A percentile compares a stretch with the other conserved stretches of the same genome.
Evolutionary conservation across 2,329 filamentous ascomycete genomes (phyloP).

Genomic region (Neofusicoccum parvum): DNA sequence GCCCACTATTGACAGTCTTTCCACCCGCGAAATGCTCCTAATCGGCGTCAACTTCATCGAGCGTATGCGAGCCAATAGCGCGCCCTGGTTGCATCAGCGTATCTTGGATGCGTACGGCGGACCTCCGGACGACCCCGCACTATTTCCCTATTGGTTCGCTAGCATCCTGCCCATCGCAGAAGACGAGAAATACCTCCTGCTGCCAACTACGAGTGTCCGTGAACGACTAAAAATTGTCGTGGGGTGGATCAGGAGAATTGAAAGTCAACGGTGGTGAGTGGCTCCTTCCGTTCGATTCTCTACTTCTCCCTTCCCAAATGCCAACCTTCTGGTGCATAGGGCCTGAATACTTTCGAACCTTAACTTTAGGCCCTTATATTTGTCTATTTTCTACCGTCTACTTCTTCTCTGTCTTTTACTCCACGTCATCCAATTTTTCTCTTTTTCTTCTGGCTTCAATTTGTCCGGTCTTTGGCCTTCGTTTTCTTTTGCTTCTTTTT

Average conservation of each 20-base stretch:
- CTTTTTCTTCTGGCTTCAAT: background rate
- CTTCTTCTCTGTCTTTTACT: background rate
- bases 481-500: background rate
- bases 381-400: background rate
- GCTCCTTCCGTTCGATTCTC: slow-evolving; percentile 15
- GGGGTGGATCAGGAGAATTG: slow-evolving; percentile 74
- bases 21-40: slow-evolving; percentile 71
- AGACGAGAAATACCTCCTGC: slow-evolving; percentile 74
- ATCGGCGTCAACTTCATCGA: slow-evolving; percentile 68
- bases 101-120: slow-evolving; percentile 76
- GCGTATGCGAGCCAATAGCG: slow-evolving; percentile 68
- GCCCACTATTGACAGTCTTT: slow-evolving; percentile 55
- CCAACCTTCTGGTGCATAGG: slow-evolving; percentile 4
- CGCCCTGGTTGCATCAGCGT: slow-evolving; percentile 73
- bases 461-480: no score
- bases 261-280: slow-evolving; percentile 70
- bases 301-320: background rate
- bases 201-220: slow-evolving; percentile 74
- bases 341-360: background rate
- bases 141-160: slow-evolving; percentile 90
- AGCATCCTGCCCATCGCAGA: slow-evolving; percentile 77
- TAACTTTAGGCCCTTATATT: background rate
- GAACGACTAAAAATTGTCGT: slow-evolving; percentile 82
- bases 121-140: slow-evolving; percentile 72
- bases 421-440: background rate